These are phyloP conservation scores for Monosporascus sp. DNA, from an alignment of 2,329 filamentous ascomycete genomes.

Conservation along the genomic window DNA sequence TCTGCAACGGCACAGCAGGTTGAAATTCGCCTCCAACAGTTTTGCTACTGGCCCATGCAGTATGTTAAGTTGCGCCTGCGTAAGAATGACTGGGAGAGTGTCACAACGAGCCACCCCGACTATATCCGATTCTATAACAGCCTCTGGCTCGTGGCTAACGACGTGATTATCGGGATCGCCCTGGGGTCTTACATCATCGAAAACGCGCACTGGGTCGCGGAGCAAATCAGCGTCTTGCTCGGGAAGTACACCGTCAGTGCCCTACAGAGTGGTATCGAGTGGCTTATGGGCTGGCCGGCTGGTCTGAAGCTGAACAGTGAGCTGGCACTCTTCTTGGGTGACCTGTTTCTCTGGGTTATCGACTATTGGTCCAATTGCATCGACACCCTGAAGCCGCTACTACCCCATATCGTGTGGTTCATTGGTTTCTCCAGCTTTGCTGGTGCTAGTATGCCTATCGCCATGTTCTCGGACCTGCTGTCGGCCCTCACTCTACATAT, in stretches of 20 bases:
- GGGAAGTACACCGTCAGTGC: slow-evolving; percentile 82
- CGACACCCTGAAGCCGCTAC: slow-evolving; percentile 65
- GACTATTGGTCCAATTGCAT: slow-evolving; percentile 94
- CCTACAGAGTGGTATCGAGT: slow-evolving; percentile 80
- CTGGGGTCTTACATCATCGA: slow-evolving; percentile 96
- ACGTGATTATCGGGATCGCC: slow-evolving; percentile 97
- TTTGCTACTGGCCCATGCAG: slow-evolving; percentile 98
- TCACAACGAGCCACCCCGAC: slow-evolving; percentile 91
- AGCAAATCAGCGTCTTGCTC: slow-evolving; percentile 70
- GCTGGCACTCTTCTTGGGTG: slow-evolving; percentile 86
- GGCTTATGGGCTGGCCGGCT: slow-evolving; percentile 94
- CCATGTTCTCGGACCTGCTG: slow-evolving; percentile 88
- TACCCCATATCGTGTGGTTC: slow-evolving; percentile 86
- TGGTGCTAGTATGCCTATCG: slow-evolving; percentile 94
- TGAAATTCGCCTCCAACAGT: slow-evolving; percentile 93
- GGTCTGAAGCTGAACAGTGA: slow-evolving; percentile 94
- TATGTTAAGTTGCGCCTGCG: slow-evolving; percentile 86
- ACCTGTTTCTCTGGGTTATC: slow-evolving; percentile 96
- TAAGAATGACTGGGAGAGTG: slow-evolving; percentile 90
- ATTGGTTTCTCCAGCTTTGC: slow-evolving; percentile 94
- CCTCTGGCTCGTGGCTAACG: slow-evolving; percentile 95
- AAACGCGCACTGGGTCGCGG: slow-evolving; percentile 79
- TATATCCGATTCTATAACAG: slow-evolving; percentile 99
- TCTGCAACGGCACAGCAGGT: slow-evolving; percentile 96
- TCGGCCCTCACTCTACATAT: slow-evolving; percentile 92